Evolutionary conservation across 495 filamentous ascomycete species (phyloP).

Genomic region (Neurospora sp.): DNA sequence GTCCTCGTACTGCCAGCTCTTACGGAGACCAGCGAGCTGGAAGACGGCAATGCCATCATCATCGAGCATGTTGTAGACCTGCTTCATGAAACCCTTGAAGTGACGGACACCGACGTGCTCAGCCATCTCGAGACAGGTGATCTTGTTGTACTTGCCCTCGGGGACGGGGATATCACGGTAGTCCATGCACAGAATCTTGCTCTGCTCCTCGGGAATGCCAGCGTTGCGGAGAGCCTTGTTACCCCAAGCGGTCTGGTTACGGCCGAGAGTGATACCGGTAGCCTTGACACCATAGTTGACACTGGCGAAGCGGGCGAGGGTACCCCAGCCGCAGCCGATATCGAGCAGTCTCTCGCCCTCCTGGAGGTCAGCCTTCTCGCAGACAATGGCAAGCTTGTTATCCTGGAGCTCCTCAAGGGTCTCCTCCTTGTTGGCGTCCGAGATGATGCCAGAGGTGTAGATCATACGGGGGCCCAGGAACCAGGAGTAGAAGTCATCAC

Average conservation of each 20-base stretch:
- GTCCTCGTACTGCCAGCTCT: slow-evolving; percentile 83
- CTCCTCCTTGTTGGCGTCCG: slow-evolving; percentile 65
- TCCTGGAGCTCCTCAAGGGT: slow-evolving; percentile 77
- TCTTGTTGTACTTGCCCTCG: slow-evolving; percentile 65
- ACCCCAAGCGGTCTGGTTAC: slow-evolving; percentile 79
- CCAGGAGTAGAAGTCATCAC: slow-evolving; percentile 84
- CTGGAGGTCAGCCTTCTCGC: slow-evolving; percentile 72
- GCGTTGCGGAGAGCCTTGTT: slow-evolving; percentile 62
- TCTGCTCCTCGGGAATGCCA: slow-evolving; percentile 60
- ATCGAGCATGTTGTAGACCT: slow-evolving; percentile 76
- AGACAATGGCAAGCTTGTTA: slow-evolving; percentile 79
- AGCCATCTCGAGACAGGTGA: slow-evolving; percentile 83
- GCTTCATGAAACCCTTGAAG: slow-evolving; percentile 55
- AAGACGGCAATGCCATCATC: slow-evolving; percentile 80
- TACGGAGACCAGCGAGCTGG: slow-evolving; percentile 73
- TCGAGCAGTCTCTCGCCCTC: slow-evolving; percentile 64
- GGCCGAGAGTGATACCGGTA: slow-evolving; percentile 71
- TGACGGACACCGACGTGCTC: slow-evolving; percentile 81
- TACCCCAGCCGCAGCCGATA: slow-evolving; percentile 84
- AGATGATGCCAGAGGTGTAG: slow-evolving; percentile 77
- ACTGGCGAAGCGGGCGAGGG: slow-evolving; percentile 68
- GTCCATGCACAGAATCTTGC: slow-evolving; percentile 70
- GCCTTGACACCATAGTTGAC: slow-evolving; percentile 67
- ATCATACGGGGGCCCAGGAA: slow-evolving; percentile 87
- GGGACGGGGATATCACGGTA: slow-evolving; percentile 73